Conservation (phyloP, 2,329 filamentous ascomycete genomes). For the Claviceps pazoutovae region DNA sequence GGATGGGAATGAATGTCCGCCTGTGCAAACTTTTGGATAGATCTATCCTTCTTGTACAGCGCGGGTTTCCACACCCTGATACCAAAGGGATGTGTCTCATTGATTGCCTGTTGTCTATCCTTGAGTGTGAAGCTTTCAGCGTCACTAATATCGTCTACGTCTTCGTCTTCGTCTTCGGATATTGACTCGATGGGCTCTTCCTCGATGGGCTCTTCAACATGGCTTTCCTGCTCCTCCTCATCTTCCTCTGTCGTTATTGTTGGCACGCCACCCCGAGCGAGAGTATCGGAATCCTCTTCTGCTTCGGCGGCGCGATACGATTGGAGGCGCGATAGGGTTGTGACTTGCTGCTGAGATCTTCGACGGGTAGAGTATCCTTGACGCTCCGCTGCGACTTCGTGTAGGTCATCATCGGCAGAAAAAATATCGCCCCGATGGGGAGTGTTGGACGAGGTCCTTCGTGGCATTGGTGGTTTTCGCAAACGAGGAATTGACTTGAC, state of each 20-base stretch:
- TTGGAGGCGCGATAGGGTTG: conserved; percentile 27
- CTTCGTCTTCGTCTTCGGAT: conserved; percentile 39
- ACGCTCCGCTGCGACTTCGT: conserved; percentile 60
- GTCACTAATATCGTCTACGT: conserved; percentile 46
- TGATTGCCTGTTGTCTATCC: conserved; percentile 94
- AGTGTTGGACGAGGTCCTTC: conserved; percentile 62
- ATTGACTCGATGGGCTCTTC: conserved; percentile 40
- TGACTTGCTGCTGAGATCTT: conserved; percentile 16
- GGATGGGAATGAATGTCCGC: conserved; percentile 94
- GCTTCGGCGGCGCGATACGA: conserved; percentile 16
- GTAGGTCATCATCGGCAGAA: conserved; percentile 76
- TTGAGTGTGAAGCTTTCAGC: conserved; percentile 96
- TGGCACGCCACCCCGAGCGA: conserved; percentile 5
- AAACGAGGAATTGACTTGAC: conserved; percentile 34
- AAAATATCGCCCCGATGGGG: conserved; percentile 77
- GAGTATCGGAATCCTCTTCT: conserved; percentile 12
- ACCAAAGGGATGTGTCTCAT: conserved; percentile 96
- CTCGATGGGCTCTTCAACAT: conserved; percentile 29
- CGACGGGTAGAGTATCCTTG: conserved; percentile 20
- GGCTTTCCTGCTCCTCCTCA: conserved; percentile 12
- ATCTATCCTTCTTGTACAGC: conserved; percentile 92
- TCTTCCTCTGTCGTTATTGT: conserved; percentile 10
- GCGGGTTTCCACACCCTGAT: conserved; percentile 98
- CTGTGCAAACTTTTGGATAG: conserved; percentile 90
- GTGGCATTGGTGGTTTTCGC: conserved; percentile 59